Percentiles rank a stretch among this genome's conserved stretches.
These are phyloP conservation scores for Plantago ovata DNA, from an alignment of 257 asterid species.

Conservation along the genomic window DNA sequence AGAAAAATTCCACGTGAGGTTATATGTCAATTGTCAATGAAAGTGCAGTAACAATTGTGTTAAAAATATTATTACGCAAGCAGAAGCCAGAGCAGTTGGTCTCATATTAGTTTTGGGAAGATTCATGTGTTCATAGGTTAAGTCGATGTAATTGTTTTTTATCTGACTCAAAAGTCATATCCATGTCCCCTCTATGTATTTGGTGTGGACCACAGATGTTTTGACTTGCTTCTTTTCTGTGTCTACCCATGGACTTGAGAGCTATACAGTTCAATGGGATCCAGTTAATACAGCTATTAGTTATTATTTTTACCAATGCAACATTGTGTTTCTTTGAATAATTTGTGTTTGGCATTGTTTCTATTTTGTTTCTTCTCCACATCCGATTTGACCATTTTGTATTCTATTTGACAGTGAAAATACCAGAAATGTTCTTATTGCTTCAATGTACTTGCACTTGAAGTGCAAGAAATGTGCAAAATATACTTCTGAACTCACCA, in stretches of 20 bases:
- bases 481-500: slow-evolving; percentile 60
- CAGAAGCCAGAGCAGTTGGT: too few relatives aligned
- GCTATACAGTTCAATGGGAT: neutral
- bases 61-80: too few relatives aligned
- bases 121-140: neutral
- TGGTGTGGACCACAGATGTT: neutral
- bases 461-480: slow-evolving; percentile 47
- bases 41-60: too few relatives aligned
- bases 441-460: slow-evolving; percentile 69
- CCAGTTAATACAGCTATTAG: neutral
- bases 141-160: neutral
- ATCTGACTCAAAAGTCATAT: neutral
- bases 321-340: neutral
- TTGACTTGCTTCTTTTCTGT: neutral
- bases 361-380: slow-evolving; percentile 1
- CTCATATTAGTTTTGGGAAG: neutral
- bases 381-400: slow-evolving; percentile 9
- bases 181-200: neutral
- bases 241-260: neutral
- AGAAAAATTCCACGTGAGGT: too few relatives aligned
- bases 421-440: slow-evolving; percentile 73
- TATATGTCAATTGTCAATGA: too few relatives aligned
- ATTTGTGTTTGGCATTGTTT: slow-evolving; percentile 6
- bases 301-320: neutral
- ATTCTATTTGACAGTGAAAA: slow-evolving; percentile 51